Conservation (phyloP, 176 grass and related monocot species). For the Oryza punctata region DNA sequence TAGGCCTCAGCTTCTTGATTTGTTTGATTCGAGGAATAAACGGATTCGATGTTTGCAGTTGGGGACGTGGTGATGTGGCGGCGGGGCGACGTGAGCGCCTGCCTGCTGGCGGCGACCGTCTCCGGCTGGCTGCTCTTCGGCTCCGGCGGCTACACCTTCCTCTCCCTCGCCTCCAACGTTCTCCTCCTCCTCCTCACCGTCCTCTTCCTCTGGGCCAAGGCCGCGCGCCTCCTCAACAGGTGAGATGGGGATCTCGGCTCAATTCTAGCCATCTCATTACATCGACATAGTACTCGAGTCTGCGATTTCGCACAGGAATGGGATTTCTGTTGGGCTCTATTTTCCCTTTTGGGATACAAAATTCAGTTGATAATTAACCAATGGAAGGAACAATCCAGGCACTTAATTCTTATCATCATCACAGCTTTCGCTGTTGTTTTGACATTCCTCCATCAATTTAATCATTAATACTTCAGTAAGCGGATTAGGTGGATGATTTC, state of each 20-base stretch:
- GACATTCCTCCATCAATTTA: background rate
- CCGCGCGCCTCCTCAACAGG: constrained; percentile 71
- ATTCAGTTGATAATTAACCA: background rate
- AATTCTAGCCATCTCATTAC: background rate
- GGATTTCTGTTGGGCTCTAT: background rate
- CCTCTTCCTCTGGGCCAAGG: constrained; percentile 82
- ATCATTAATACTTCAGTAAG: background rate
- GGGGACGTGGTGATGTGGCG: constrained; percentile 82
- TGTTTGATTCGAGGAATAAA: too few species aligned
- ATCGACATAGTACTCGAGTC: too few species aligned
- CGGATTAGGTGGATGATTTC: background rate
- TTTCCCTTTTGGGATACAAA: background rate
- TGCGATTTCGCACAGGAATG: background rate
- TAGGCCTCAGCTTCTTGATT: background rate
- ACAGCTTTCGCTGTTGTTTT: background rate
- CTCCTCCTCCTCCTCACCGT: constrained; percentile 76
- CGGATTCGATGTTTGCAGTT: constrained; percentile 22
- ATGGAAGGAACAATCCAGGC: background rate
- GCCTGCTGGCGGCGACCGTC: constrained; percentile 45
- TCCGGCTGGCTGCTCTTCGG: constrained; percentile 60
- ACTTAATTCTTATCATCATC: background rate
- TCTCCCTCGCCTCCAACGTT: constrained; percentile 70
- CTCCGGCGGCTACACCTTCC: constrained; percentile 49
- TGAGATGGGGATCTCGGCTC: background rate
- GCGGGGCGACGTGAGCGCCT: constrained; percentile 47